Base-by-base conservation (phyloP, 148 eudicot species). In the Diospyros kaki region DNA sequence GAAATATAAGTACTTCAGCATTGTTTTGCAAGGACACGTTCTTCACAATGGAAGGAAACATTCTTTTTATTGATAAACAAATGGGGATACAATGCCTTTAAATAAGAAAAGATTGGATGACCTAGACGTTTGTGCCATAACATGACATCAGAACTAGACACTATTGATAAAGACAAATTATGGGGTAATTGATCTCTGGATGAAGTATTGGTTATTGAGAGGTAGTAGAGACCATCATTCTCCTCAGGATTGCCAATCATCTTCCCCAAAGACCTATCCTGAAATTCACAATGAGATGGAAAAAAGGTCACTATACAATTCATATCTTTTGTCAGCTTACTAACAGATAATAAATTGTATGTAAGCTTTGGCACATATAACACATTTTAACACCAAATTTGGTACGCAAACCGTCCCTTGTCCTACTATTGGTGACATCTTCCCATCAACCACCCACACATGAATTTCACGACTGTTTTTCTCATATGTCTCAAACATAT, bases 191-290 rank as follows among this genome's bases (percentile, higher is more conserved):
- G 13, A 17, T 69, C 50, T 40, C 4, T 45, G 52, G 15, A 14
- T 1, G 5, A 14, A 13, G 11, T 0, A 14, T 13, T 41, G 9
- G 4, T 28, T 51, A 15, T 71, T 56, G 64, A 71, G 74, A 1
- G n/a, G n/a, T 55, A 11, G 56, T 71, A 71, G 28, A 71, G 64
- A 3, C 74, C 50, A 55, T 28, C 46, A 71, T 15, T 50, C 74
- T 55, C 4, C 1, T 71, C 51, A 71, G 64, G 48, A 71, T 38
- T 71, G 64, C 74, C 74, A 71, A 71, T 71, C 74, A 45, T 38
- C 74, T 71, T 71, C 74, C 64, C 51, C 41, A 64, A 71, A 43
- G 5, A 50, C 63, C 55, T 9, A 0, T 3, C 63, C 64, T 71
- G 64, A 71, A 71, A 71, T 9, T 71, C 74, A 71, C 74, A 71